These are phyloP conservation scores for Cucumis hystrix DNA, from an alignment of 306 rosid species.

Conservation along the genomic window DNA sequence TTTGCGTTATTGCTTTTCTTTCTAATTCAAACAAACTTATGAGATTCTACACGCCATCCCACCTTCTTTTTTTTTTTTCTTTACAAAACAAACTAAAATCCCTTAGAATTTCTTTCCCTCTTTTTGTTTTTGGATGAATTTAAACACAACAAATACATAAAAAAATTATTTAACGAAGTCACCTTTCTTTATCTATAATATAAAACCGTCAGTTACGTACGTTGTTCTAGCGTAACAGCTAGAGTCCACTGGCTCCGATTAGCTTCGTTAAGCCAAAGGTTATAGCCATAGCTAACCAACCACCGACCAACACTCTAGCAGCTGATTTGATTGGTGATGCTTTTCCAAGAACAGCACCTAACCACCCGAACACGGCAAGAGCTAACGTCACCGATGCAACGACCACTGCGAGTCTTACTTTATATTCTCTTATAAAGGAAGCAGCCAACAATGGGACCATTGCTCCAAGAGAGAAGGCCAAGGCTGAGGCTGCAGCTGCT, in stretches of 20 bases:
- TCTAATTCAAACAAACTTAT: neutral
- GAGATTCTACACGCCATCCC: neutral
- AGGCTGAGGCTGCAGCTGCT: slow-evolving; percentile 80
- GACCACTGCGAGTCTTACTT: slow-evolving; percentile 43
- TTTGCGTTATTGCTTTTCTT: neutral
- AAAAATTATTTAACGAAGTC: neutral
- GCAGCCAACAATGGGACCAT: slow-evolving; percentile 82
- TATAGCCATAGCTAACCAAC: slow-evolving; percentile 84
- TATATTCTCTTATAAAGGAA: slow-evolving; percentile 50
- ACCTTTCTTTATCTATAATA: neutral
- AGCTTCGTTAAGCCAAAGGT: slow-evolving; percentile 74
- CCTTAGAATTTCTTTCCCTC: neutral
- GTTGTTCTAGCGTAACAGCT: neutral
- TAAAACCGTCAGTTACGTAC: neutral
- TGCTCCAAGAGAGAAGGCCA: slow-evolving; percentile 77
- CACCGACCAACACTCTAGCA: slow-evolving; percentile 59
- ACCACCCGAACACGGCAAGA: slow-evolving; percentile 58
- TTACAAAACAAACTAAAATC: neutral
- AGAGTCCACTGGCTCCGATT: slow-evolving; percentile 60
- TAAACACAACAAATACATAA: neutral
- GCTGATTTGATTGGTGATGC: slow-evolving; percentile 40
- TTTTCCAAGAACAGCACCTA: slow-evolving; percentile 61
- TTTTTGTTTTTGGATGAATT: neutral
- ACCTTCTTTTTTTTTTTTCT: neutral
- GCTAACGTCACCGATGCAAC: slow-evolving; percentile 60